phyloP scores from a whole-genome alignment of 176 grass and related monocot genomes.

The Zizania latifolia region DNA sequence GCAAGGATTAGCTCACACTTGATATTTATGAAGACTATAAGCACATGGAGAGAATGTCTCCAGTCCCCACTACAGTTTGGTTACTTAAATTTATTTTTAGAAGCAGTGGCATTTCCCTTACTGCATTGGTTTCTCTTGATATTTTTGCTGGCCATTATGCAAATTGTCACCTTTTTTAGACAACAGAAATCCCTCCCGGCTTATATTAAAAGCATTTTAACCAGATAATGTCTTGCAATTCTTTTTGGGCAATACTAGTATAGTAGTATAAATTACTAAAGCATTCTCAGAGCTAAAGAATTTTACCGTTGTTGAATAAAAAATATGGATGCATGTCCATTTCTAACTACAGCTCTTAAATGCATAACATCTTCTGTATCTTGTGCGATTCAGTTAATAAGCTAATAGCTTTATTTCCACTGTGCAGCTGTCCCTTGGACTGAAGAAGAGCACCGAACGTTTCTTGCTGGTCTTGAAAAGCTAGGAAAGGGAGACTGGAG shows the following conservation, averaged over 20 bases:
- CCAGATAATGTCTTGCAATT: not conserved
- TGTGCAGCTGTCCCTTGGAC: constrained; percentile 64
- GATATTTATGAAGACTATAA: not conserved
- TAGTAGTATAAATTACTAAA: not conserved
- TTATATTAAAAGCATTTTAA: constrained; percentile 4
- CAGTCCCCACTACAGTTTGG: not conserved
- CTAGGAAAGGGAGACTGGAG: constrained; percentile 70
- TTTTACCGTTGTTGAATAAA: constrained; percentile 18
- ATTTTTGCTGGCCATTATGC: not conserved
- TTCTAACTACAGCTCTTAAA: not conserved
- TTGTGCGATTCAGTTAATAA: not conserved
- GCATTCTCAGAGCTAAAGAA: not conserved
- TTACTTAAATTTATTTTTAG: not conserved
- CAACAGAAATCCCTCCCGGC: not conserved
- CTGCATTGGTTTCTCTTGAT: not conserved
- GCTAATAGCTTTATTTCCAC: not conserved
- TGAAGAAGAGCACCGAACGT: constrained; percentile 74
- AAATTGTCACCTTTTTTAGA: too few species aligned
- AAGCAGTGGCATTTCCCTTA: not conserved
- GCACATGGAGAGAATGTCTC: not conserved
- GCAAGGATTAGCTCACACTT: not conserved
- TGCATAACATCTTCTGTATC: not conserved
- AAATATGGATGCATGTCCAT: constrained; percentile 23
- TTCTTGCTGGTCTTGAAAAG: constrained; percentile 68
- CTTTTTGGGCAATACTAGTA: not conserved